A percentile compares a stretch with the other conserved stretches of the same genome.
Conservation (phyloP, 257 asterid species). For the Rehmannia glutinosa region DNA sequence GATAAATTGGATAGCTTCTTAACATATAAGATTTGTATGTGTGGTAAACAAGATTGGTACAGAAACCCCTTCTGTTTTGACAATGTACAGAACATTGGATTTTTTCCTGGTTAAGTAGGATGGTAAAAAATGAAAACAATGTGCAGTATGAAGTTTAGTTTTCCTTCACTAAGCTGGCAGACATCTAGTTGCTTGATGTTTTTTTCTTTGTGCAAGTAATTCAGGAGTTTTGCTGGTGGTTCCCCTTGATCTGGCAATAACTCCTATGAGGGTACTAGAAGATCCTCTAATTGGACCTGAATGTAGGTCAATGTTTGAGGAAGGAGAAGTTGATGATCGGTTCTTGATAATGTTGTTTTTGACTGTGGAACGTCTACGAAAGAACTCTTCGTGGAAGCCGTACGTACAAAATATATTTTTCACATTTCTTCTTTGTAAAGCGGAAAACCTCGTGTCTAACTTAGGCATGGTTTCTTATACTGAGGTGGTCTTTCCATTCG, state of each 20-base stretch:
- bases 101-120: not conserved
- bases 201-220: not conserved
- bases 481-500: not conserved
- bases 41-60: not conserved
- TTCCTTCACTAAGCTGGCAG: too few species aligned
- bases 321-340: slow-evolving; percentile 81
- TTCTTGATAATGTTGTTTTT: slow-evolving; percentile 78
- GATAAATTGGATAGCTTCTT: not conserved
- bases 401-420: slow-evolving; percentile 29
- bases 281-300: slow-evolving; percentile 88
- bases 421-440: not conserved
- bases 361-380: slow-evolving; percentile 71
- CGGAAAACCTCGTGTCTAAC: not conserved
- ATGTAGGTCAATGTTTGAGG: slow-evolving; percentile 73
- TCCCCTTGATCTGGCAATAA: slow-evolving; percentile 83
- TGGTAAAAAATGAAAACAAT: too few species aligned
- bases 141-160: too few species aligned
- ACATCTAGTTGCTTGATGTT: not conserved
- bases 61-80: not conserved
- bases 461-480: not conserved
- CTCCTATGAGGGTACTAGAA: slow-evolving; percentile 90
- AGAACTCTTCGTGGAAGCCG: slow-evolving; percentile 91
- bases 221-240: slow-evolving; percentile 66
- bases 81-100: not conserved
- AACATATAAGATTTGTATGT: not conserved